Base-by-base conservation (phyloP, 2,329 filamentous ascomycete species). In the Cytospora chrysosperma region DNA sequence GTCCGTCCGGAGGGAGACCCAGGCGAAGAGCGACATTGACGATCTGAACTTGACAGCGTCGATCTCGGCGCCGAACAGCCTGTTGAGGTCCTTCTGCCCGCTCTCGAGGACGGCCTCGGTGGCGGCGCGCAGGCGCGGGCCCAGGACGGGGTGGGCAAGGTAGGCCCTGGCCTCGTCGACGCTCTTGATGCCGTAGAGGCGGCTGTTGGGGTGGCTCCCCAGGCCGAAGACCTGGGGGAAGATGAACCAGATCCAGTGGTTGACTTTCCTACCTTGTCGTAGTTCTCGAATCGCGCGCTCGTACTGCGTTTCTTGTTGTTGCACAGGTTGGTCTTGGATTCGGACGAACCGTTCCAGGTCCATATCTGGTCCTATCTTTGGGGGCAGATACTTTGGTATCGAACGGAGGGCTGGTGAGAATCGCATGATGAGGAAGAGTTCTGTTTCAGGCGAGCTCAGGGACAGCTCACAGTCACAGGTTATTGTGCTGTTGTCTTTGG, bases 171-270 rank as follows among this genome's bases (percentile, higher is more conserved):
- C 61, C 56, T 66, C 61, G 21, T 43, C 10, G 34, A 54, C 50
- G 12, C 30, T n/a, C 12, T 43, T 57, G 26, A 62, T 53, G 19
- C 62, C 52, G 21, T 62, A 64, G 8, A 59, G 49, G 24, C 40
- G 40, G 54, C 56, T 60, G 26, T 55, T 53, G 10, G 58, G 49
- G 13, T 57, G 43, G 32, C 27, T 63, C 9, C 60, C 63, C 9
- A 59, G 28, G 10, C 63, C 60, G 21, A 50, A 51, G n/a, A 56
- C 52, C 8, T 58, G 63, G n/a, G 63, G 63, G 10, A 65, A 63
- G 6, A 65, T 28, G 26, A 59, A 63, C 40, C 32, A 37, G 2
- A 53, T 13, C 63, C 55, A 63, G 0, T 47, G 28, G 15, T 32
- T 50, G 15, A 2, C 15, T 17, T 47, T 63, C 27, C n/a, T 30